Base-by-base conservation (phyloP, 2,329 filamentous ascomycete genomes). In the Colletotrichum sp. region DNA sequence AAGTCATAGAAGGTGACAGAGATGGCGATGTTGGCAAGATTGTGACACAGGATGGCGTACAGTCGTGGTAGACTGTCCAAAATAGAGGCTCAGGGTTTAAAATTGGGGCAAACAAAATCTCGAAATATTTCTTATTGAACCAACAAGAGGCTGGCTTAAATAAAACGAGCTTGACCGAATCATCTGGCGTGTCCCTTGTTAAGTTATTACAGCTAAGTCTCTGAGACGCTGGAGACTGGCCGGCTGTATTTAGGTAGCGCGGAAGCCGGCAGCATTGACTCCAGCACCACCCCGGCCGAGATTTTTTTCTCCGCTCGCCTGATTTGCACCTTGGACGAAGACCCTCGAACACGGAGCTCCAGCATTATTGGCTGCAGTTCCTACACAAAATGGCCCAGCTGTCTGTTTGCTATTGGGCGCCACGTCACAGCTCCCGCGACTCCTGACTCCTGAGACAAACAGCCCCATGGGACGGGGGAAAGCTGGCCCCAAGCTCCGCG, bases 11-110 rank as follows among this genome's bases (percentile, higher is more conserved):
- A 74, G 87, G 87, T 1, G 79, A 83, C 63, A 80, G 85, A 52
- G 86, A 88, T 79, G 79, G 66, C 2, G 84, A 88, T 78, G 82
- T 82, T 28, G 87, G 87, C 19, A 85, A 82, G 74, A 81, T 87
- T 8, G 77, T 87, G 22, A 72, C 57, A 4, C 77, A 79, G 25
- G 68, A 78, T 25, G 82, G 82, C 13, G 63, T 82, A 8, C 83
- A 85, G 68, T 65, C 79, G 13, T 85, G 84, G 84, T 85, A 55
- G 25, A 48, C 60, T 28, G n/a, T 39, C 60, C 22, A 61, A 61
- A 61, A 61, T 59, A 28, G 55, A 59, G 27, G 44, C 44, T 22
- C 44, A 22, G n/a, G n/a, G 44, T 52, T 52, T 52, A 13, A 22
- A 52, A 6, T 52, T 52, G n/a, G 44, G 16, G 44, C 44, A 52